Conservation (phyloP, 2,329 filamentous ascomycete genomes). For the Fusarium graminum region DNA sequence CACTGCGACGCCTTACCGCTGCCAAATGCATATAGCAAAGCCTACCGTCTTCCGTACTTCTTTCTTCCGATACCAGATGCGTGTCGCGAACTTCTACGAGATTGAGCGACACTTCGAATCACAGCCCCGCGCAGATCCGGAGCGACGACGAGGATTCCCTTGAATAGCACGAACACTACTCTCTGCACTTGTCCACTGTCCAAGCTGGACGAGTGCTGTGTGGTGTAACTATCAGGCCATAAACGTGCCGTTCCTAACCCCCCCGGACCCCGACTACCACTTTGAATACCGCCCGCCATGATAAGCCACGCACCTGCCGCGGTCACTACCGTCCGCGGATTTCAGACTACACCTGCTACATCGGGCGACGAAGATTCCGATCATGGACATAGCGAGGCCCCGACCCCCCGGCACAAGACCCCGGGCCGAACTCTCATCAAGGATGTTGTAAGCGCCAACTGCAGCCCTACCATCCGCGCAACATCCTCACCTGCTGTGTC, state of each 20-base stretch:
- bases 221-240: conserved; percentile 38
- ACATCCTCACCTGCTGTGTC: conserved; percentile 68
- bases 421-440: conserved; percentile 61
- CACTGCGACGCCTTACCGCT: conserved; percentile 39
- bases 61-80: conserved; percentile 71
- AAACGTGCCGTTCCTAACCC: conserved; percentile 35
- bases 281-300: conserved; percentile 54
- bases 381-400: conserved; percentile 56
- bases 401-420: conserved; percentile 55
- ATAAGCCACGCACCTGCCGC: conserved; percentile 63
- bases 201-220: conserved; percentile 34
- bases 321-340: conserved; percentile 69
- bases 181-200: conserved; percentile 35
- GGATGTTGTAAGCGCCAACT: conserved; percentile 73
- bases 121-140: conserved; percentile 68
- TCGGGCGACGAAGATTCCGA: conserved; percentile 72
- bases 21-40: conserved; percentile 70
- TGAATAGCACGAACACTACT: conserved; percentile 51
- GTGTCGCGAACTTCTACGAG: conserved; percentile 62
- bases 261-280: conserved; percentile 11
- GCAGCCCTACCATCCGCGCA: conserved; percentile 69
- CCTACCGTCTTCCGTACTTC: conserved; percentile 59
- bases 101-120: conserved; percentile 63
- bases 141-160: conserved; percentile 69
- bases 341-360: conserved; percentile 65